Percentiles rank a stretch among this genome's conserved stretches.
These are phyloP conservation scores for Akanthomyces lecanii DNA, from an alignment of 2,329 filamentous ascomycete genomes.

Conservation along the genomic window DNA sequence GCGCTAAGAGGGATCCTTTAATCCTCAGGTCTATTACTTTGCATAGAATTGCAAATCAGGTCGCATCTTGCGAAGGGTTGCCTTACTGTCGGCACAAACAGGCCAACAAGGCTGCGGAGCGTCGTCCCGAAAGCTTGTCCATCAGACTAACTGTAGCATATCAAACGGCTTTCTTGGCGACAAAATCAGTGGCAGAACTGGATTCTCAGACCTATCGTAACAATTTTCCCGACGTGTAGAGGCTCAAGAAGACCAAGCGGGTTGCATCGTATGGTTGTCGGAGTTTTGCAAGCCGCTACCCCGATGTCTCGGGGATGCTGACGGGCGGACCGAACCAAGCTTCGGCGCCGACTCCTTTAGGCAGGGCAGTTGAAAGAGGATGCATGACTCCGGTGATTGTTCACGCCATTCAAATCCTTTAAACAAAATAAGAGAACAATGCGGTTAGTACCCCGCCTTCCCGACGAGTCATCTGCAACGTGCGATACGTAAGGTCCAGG, in stretches of 20 bases:
- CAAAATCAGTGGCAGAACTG: background rate
- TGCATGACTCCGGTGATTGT: background rate
- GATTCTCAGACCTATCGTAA: too few relatives aligned
- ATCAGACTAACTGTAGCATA: background rate
- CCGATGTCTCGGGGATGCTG: background rate
- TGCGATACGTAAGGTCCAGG: too few relatives aligned
- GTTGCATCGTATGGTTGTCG: too few relatives aligned
- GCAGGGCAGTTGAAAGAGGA: background rate
- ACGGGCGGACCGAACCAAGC: background rate
- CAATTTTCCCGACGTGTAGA: too few relatives aligned
- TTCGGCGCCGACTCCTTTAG: background rate
- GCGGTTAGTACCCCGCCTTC: too few relatives aligned
- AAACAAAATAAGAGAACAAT: background rate
- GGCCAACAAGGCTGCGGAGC: background rate
- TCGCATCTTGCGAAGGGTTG: background rate
- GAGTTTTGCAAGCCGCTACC: too few relatives aligned
- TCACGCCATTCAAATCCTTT: background rate
- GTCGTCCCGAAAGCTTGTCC: background rate
- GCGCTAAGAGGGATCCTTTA: background rate
- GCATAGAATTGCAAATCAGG: background rate
- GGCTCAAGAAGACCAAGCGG: too few relatives aligned
- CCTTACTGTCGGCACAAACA: background rate
- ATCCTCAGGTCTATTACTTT: background rate
- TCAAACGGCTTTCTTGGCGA: background rate
- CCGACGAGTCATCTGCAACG: too few relatives aligned